Evolutionary conservation across 1,284 basidiomycete species (phyloP).

Genomic region (Cutaneotrichosporon sp.): DNA sequence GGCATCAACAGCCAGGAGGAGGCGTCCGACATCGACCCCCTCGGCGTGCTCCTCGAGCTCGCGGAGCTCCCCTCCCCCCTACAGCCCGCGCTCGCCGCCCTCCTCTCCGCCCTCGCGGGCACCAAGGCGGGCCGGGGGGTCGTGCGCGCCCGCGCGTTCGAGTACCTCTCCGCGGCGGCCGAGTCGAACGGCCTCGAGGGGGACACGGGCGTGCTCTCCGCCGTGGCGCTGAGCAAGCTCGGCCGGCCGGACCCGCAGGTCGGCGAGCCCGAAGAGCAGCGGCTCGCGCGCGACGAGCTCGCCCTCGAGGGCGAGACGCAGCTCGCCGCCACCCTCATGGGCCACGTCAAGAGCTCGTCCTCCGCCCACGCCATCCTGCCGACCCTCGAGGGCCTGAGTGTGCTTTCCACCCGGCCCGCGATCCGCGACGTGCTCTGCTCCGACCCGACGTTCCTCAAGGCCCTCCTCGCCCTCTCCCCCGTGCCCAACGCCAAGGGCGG

Average conservation of each 20-base stretch:
- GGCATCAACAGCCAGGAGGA: constrained; percentile 10
- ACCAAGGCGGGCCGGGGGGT: constrained; percentile 68
- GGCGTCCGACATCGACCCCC: constrained; percentile 24
- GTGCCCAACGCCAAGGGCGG: constrained; percentile 29
- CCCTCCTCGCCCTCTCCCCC: constrained; percentile 60
- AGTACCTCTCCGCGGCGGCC: constrained; percentile 51
- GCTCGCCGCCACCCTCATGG: constrained; percentile 63
- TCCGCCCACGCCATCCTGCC: constrained; percentile 54
- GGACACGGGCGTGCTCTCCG: constrained; percentile 58
- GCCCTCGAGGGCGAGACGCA: constrained; percentile 54
- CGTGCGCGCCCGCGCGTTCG: constrained; percentile 58
- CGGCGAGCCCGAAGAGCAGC: constrained; percentile 55
- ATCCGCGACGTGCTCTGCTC: constrained; percentile 67
- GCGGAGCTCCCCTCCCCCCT: constrained; percentile 44
- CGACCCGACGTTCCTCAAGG: constrained; percentile 62
- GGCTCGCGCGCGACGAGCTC: constrained; percentile 23
- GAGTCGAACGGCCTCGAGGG: constrained; percentile 33
- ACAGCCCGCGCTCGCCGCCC: constrained; percentile 62
- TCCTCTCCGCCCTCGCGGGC: constrained; percentile 70
- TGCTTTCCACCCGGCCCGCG: constrained; percentile 67
- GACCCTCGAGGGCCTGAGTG: constrained; percentile 78
- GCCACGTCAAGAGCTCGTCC: constrained; percentile 54
- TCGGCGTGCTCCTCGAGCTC: constrained; percentile 43
- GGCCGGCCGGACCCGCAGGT: constrained; percentile 60
- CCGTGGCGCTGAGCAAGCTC: constrained; percentile 75